phyloP scores from a whole-genome alignment of 2,329 filamentous ascomycete genomes.

The Arthrobotrys sinensis region DNA sequence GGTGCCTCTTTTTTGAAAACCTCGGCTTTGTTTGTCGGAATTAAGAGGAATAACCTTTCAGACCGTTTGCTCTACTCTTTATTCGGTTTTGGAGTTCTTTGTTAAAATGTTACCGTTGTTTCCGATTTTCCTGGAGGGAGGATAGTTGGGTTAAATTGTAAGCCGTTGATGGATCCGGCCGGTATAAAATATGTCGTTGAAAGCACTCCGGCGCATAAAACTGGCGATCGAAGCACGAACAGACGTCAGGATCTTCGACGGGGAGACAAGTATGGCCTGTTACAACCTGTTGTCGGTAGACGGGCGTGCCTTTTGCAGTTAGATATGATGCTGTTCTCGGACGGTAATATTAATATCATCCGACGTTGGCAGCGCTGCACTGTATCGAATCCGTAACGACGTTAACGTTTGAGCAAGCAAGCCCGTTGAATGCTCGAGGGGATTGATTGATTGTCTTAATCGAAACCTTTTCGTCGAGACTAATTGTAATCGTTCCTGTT shows the following conservation, averaged over 20 bases:
- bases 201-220: conserved; percentile 3
- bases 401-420: conserved; percentile 23
- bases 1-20: conserved; percentile 17
- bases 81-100: conserved; percentile 16
- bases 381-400: conserved; percentile 13
- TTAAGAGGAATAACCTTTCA: background rate
- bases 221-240: conserved; percentile 13
- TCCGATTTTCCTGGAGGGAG: background rate
- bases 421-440: background rate
- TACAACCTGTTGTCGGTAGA: conserved; percentile 6
- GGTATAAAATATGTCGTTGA: conserved; percentile 15
- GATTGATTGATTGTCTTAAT: conserved; percentile 2
- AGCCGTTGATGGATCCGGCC: conserved; percentile 12
- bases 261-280: background rate
- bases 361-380: conserved; percentile 8
- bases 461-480: conserved; percentile 4
- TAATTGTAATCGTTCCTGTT: background rate
- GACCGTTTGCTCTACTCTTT: background rate
- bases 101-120: conserved; percentile 1
- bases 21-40: conserved; percentile 25
- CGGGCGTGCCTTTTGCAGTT: conserved; percentile 5
- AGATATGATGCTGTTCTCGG: conserved; percentile 24
- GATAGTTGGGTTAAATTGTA: background rate
- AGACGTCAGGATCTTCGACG: conserved; percentile 25
- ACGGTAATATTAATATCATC: conserved; percentile 3